Evolutionary conservation across 2,329 filamentous ascomycete genomes (phyloP).

Genomic region (Ceratocystis cubensis): DNA sequence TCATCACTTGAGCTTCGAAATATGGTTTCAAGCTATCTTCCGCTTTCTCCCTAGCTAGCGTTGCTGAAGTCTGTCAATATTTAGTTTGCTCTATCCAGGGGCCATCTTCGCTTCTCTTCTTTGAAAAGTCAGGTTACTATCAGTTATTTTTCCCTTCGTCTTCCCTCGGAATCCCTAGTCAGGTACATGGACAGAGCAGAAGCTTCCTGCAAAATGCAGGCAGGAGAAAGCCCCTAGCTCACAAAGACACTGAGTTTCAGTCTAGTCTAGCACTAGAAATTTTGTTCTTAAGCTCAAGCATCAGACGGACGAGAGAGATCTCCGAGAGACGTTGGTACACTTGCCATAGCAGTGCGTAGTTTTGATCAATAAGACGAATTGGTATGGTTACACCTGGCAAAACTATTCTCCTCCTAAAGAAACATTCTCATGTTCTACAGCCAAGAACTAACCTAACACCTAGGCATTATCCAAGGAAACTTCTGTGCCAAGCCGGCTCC

Average conservation of each 20-base stretch:
- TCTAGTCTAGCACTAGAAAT: background rate
- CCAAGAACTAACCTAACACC: background rate
- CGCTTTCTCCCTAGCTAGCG: background rate
- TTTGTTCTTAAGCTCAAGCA: too few species aligned
- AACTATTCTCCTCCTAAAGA: too few species aligned
- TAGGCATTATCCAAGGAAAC: background rate
- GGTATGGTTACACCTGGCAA: too few species aligned
- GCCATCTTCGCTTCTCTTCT: background rate
- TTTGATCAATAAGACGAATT: too few species aligned
- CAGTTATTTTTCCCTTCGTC: background rate
- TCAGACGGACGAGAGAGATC: too few species aligned
- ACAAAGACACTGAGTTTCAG: background rate
- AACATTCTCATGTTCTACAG: background rate
- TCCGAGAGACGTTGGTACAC: too few species aligned
- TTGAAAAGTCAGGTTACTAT: background rate
- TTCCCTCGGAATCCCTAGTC: background rate
- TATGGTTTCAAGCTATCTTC: background rate
- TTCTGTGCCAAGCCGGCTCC: slow-evolving; percentile 1
- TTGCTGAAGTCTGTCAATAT: background rate
- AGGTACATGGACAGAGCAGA: background rate
- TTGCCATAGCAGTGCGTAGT: too few species aligned
- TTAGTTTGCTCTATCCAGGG: background rate
- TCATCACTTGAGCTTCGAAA: background rate
- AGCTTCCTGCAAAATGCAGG: too few species aligned
- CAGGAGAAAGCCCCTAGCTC: too few species aligned